Percentiles rank a stretch among this genome's conserved stretches.
These are phyloP conservation scores for Coemansia sp. DNA, from an alignment of 192 early-diverging fungal species.

Conservation along the genomic window DNA sequence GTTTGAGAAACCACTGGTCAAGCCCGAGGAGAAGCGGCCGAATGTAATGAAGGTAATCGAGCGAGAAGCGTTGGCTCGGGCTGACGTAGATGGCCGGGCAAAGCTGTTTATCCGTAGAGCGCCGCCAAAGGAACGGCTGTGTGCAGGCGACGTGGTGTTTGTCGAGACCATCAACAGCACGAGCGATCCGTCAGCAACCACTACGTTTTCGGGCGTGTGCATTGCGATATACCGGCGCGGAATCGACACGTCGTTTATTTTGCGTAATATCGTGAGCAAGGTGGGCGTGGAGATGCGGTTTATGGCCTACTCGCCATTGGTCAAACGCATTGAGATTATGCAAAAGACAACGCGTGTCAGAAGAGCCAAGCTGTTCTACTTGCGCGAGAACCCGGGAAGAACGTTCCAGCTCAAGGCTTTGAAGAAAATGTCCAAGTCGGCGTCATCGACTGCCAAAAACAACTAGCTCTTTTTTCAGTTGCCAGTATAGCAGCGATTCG, in stretches of 20 bases:
- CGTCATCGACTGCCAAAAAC: slow-evolving; percentile 15
- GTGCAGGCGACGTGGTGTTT: slow-evolving; percentile 62
- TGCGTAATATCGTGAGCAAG: slow-evolving; percentile 74
- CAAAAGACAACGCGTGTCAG: slow-evolving; percentile 60
- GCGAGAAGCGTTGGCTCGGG: slow-evolving; percentile 59
- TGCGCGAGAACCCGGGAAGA: slow-evolving; percentile 74
- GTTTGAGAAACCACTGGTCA: slow-evolving; percentile 39
- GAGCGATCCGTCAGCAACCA: slow-evolving; percentile 46
- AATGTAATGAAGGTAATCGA: slow-evolving; percentile 67
- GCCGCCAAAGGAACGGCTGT: slow-evolving; percentile 55
- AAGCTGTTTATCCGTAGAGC: slow-evolving; percentile 63
- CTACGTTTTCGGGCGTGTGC: slow-evolving; percentile 70
- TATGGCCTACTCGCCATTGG: slow-evolving; percentile 71
- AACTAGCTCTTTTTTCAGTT: neutral
- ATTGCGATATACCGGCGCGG: slow-evolving; percentile 73
- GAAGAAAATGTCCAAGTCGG: slow-evolving; percentile 33
- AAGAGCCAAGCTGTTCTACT: slow-evolving; percentile 74
- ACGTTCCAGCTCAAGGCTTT: slow-evolving; percentile 59
- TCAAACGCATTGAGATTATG: slow-evolving; percentile 70
- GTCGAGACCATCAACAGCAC: slow-evolving; percentile 68
- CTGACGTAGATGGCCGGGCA: slow-evolving; percentile 58
- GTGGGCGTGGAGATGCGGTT: slow-evolving; percentile 76
- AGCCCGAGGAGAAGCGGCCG: slow-evolving; percentile 43
- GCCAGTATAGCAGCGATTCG: too few species aligned
- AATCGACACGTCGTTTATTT: slow-evolving; percentile 70